Conservation (phyloP, 78 protist species). For the Dictyostelium purpureum region DNA sequence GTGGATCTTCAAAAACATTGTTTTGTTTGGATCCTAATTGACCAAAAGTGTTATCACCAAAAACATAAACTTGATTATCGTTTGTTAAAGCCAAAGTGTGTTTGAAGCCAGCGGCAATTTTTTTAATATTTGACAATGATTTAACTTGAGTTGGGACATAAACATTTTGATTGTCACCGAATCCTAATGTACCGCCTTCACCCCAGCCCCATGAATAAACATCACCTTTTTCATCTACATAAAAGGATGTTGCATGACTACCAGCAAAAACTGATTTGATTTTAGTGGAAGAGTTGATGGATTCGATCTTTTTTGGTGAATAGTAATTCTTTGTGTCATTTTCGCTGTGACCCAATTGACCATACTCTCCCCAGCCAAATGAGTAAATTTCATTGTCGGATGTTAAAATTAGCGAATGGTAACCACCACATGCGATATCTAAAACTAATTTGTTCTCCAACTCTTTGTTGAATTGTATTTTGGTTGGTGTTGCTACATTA, state of each 20-base stretch:
- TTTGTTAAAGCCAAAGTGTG: not conserved
- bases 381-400: constrained; percentile 10
- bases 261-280: constrained; percentile 4
- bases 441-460: not conserved
- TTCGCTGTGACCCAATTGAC: constrained; percentile 48
- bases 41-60: constrained; percentile 24
- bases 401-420: constrained; percentile 1
- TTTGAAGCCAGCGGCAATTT: not conserved
- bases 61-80: not conserved
- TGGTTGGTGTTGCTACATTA: not conserved
- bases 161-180: not conserved
- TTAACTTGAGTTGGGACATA: not conserved
- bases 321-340: not conserved
- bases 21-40: constrained; percentile 3
- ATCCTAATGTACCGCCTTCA: not conserved
- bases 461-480: not conserved
- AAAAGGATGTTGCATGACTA: constrained; percentile 16
- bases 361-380: constrained; percentile 13
- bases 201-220: constrained; percentile 22
- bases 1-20: not conserved
- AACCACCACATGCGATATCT: constrained; percentile 25
- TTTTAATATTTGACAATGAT: not conserved
- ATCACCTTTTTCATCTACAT: not conserved
- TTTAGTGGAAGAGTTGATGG: not conserved
- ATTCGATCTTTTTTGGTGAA: not conserved